Percentiles rank a stretch among this genome's conserved stretches.
phyloP scores from a whole-genome alignment of 108 stramenopile species.

The Cylindrotheca fusiformis region DNA sequence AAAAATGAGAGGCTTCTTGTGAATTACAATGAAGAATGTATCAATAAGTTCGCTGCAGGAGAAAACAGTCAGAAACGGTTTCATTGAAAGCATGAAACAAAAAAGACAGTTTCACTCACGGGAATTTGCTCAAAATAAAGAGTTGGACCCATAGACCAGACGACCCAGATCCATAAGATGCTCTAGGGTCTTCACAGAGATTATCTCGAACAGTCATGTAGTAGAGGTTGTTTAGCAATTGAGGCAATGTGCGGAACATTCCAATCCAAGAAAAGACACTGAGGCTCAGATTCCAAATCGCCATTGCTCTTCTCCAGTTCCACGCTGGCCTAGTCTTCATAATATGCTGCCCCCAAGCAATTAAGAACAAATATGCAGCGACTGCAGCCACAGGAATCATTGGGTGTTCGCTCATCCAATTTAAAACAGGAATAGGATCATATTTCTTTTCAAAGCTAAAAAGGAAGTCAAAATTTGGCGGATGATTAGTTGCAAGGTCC shows the following conservation, averaged over 20 bases:
- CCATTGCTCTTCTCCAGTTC: slow-evolving; percentile 63
- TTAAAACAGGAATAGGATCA: slow-evolving; percentile 31
- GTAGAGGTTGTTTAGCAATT: slow-evolving; percentile 79
- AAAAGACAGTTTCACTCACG: slow-evolving; percentile 36
- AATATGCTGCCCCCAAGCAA: slow-evolving; percentile 32
- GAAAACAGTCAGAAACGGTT: neutral
- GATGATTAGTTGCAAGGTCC: neutral
- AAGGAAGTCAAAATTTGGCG: neutral
- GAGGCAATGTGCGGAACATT: slow-evolving; percentile 83
- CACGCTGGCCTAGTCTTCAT: slow-evolving; percentile 49
- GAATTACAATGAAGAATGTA: slow-evolving; percentile 96
- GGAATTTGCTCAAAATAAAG: slow-evolving; percentile 92
- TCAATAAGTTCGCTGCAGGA: slow-evolving; percentile 87
- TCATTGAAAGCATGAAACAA: slow-evolving; percentile 1
- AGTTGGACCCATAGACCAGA: slow-evolving; percentile 91
- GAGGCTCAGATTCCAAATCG: slow-evolving; percentile 88
- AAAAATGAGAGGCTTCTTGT: slow-evolving; percentile 95
- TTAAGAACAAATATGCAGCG: slow-evolving; percentile 29
- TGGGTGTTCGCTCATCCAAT: slow-evolving; percentile 47
- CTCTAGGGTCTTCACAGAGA: slow-evolving; percentile 64
- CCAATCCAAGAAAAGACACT: slow-evolving; percentile 87
- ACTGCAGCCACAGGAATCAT: slow-evolving; percentile 39
- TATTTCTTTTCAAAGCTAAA: slow-evolving; percentile 41
- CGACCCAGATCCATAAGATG: slow-evolving; percentile 64
- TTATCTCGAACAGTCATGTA: slow-evolving; percentile 54